Conservation (phyloP, 1,139 yeast genomes). For the Scheffersomyces lignicola region DNA sequence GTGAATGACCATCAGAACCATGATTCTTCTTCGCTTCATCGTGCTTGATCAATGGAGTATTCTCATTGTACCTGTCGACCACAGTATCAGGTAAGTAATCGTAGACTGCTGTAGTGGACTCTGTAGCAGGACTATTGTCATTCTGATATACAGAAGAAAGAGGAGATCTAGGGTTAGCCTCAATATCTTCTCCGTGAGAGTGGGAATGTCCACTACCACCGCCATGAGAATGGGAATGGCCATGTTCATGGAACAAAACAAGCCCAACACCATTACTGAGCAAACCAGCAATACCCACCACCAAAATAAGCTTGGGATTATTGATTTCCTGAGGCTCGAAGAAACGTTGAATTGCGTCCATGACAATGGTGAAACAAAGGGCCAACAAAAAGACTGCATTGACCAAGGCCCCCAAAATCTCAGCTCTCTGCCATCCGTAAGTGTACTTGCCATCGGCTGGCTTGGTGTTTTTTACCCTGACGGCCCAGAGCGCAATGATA, state of each 20-base stretch:
- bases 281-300: conserved; percentile 83
- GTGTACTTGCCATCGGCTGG: conserved; percentile 88
- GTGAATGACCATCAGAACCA: conserved; percentile 27
- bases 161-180: conserved; percentile 19
- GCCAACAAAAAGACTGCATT: conserved; percentile 93
- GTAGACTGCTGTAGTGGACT: conserved; percentile 26
- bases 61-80: conserved; percentile 34
- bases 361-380: conserved; percentile 84
- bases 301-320: conserved; percentile 76
- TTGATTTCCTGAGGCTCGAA: conserved; percentile 76
- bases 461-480: conserved; percentile 76
- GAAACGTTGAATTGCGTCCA: conserved; percentile 91
- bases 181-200: conserved; percentile 17
- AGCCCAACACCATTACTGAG: conserved; percentile 81
- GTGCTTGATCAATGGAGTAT: conserved; percentile 28
- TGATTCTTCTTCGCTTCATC: neutral
- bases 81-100: conserved; percentile 43
- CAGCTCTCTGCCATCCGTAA: conserved; percentile 97
- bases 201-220: conserved; percentile 11
- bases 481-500: conserved; percentile 95
- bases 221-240: conserved; percentile 62
- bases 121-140: conserved; percentile 12
- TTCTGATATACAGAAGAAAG: conserved; percentile 18
- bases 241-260: conserved; percentile 88
- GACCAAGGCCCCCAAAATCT: conserved; percentile 87